Conservation (phyloP, 2,329 filamentous ascomycete species). For the Fusarium coffeatum region DNA sequence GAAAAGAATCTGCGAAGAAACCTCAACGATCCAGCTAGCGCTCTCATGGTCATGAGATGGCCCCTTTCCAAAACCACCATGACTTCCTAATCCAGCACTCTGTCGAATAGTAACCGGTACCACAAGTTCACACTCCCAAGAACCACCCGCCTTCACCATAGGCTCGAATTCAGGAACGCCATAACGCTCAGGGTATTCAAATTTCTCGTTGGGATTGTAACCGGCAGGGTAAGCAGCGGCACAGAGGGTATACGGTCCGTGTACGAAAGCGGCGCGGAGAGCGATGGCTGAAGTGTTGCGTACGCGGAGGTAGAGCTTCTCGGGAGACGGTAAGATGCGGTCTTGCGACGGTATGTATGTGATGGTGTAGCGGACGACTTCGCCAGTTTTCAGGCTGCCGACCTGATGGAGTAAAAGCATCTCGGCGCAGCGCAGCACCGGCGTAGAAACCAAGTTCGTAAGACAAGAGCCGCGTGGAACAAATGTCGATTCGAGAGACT, state of each 20-base stretch:
- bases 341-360: slow-evolving; percentile 92
- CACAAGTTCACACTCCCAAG: slow-evolving; percentile 82
- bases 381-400: slow-evolving; percentile 92
- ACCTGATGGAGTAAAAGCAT: slow-evolving; percentile 95
- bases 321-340: slow-evolving; percentile 87
- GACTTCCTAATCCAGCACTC: slow-evolving; percentile 63
- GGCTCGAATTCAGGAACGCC: slow-evolving; percentile 93
- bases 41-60: slow-evolving; percentile 63
- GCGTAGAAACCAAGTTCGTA: neutral
- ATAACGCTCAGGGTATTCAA: slow-evolving; percentile 74
- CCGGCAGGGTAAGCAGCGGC: slow-evolving; percentile 85
- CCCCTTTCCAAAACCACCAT: slow-evolving; percentile 60
- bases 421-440: slow-evolving; percentile 30
- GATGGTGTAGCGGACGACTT: slow-evolving; percentile 90
- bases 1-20: slow-evolving; percentile 93
- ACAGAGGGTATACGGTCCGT: slow-evolving; percentile 92
- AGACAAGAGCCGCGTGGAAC: neutral
- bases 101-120: slow-evolving; percentile 83
- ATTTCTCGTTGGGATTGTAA: slow-evolving; percentile 86
- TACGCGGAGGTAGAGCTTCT: slow-evolving; percentile 84
- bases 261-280: slow-evolving; percentile 92
- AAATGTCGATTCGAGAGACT: neutral
- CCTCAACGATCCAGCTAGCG: slow-evolving; percentile 89
- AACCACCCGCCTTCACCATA: slow-evolving; percentile 92
- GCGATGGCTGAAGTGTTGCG: slow-evolving; percentile 93